Evolutionary conservation across 805 yeast genomes (phyloP), one percentile per base, ranked within the genome.

Genomic region (Zygotorulaspora danielsina): DNA sequence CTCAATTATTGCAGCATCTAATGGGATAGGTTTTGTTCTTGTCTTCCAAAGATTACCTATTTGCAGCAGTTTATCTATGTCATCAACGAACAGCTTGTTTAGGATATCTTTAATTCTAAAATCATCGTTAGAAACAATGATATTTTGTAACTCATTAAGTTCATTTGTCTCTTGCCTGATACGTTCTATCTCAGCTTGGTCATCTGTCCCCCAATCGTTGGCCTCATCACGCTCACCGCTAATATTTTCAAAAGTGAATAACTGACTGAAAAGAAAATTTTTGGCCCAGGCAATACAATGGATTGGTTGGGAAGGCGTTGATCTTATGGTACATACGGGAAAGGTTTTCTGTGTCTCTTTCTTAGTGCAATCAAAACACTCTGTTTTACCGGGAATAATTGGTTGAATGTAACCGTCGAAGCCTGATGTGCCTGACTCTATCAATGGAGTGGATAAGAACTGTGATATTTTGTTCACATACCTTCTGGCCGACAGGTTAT

Each of bases 281-380:
- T 93, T 93, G 6, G 97, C 95, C 99, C 99, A 93, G 1, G 94
- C 95, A 18, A 93, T 81, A 61, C 96, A 88, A 57, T 93, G 99
- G 5, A 93, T 81, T 0, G 97, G 97, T 56, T 84, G 88, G 0
- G 96, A 85, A 0, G 99, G 99, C 0, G 98, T 93, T 5, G 96
- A 86, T 48, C 99, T 72, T 42, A 93, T 93, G 0, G 98, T 93
- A 61, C 99, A 93, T 1, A 93, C 96, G 0, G 99, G 97, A 60
- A 79, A 93, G 0, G 93, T 74, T 55, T 84, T 88, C 5, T 97
- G 96, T 0, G 94, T 80, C 25, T 79, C 93, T 54, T 90, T 87
- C 4, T 82, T 77, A 18, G 79, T 77, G 63, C 99, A 93, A 46
- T 88, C 96, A 63, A 88, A 94, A 63, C 99, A 93, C 65, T 93